Base-by-base conservation (phyloP, 140 eudicot genomes). In the Bidens hawaiensis region DNA sequence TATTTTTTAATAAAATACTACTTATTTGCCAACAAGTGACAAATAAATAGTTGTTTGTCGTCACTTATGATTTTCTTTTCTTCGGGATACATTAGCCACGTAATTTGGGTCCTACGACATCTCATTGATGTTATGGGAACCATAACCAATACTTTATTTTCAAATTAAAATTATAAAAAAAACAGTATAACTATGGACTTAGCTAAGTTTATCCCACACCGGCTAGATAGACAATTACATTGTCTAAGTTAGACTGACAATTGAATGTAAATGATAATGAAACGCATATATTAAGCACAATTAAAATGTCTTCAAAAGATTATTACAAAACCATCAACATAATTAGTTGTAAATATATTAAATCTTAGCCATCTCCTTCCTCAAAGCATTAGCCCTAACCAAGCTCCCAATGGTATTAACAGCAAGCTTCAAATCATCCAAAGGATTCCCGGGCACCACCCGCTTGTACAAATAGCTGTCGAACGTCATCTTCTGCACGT, bases 401-500 rank as follows among this genome's bases (percentile, higher is more conserved):
- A 87, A 67, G 46, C 98, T 91, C 26, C 98, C 98, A 53, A 91
- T 81, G 0, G 98, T 91, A 61, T 85, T 87, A 21, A 91, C 94
- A n/a, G 98, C 96, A 68, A 91, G 63, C 81, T 91, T 91, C 91
- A 91, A 67, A 23, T 91, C 98, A 64, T 91, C 94, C 82, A 91
- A 62, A 33, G 98, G 98, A 50, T 78, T 91, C 70, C 98, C 98
- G 0, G 98, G 96, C 28, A 75, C 96, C 31, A 91, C 98, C 68
- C 76, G 85, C 88, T 91, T 91, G 74, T 91, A 91, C 88, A 91
- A 72, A 68, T 91, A 91, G 72, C 98, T 91, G n/a, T 91, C 96
- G 16, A 91, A 91, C 0, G 98, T 91, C 98, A 91, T 91, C 96
- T 84, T 91, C 86, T 91, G 98, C 77, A 91, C 98, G 25, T 91